These are phyloP conservation scores for Cyberlindnera saturnus DNA, from an alignment of 805 yeast species.

Conservation along the genomic window DNA sequence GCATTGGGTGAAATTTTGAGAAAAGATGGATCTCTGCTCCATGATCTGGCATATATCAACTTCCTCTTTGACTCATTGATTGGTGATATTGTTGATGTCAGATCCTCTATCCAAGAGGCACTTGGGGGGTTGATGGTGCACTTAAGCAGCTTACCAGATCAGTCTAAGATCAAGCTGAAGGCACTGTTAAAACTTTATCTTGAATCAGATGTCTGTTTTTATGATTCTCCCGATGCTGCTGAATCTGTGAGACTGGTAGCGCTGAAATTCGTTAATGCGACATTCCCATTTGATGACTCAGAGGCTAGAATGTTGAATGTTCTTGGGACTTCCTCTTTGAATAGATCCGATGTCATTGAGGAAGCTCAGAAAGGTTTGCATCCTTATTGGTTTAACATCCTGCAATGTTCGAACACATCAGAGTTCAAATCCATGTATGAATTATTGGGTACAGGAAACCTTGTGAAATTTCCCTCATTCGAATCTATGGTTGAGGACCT, in stretches of 20 bases:
- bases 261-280: conserved; percentile 55
- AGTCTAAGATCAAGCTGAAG: conserved; percentile 38
- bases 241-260: conserved; percentile 58
- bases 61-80: conserved; percentile 68
- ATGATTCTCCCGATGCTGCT: conserved; percentile 26
- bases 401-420: conserved; percentile 37
- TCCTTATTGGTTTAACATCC: conserved; percentile 71
- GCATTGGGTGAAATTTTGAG: conserved; percentile 64
- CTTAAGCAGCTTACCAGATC: conserved; percentile 33
- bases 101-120: conserved; percentile 66
- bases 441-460: conserved; percentile 33
- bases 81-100: conserved; percentile 56
- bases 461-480: conserved; percentile 51
- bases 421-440: conserved; percentile 40
- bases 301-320: conserved; percentile 64
- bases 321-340: conserved; percentile 50
- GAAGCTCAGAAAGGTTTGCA: conserved; percentile 77
- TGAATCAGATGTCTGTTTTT: conserved; percentile 25
- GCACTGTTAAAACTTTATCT: conserved; percentile 30
- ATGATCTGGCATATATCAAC: conserved; percentile 46
- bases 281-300: conserved; percentile 62
- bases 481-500: conserved; percentile 30
- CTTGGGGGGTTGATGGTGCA: conserved; percentile 52
- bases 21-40: conserved; percentile 34
- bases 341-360: conserved; percentile 69